Percentiles rank a stretch among this genome's conserved stretches.
Evolutionary conservation across 108 stramenopile genomes (phyloP).

Genomic region (Hondaea fermentalgiana): DNA sequence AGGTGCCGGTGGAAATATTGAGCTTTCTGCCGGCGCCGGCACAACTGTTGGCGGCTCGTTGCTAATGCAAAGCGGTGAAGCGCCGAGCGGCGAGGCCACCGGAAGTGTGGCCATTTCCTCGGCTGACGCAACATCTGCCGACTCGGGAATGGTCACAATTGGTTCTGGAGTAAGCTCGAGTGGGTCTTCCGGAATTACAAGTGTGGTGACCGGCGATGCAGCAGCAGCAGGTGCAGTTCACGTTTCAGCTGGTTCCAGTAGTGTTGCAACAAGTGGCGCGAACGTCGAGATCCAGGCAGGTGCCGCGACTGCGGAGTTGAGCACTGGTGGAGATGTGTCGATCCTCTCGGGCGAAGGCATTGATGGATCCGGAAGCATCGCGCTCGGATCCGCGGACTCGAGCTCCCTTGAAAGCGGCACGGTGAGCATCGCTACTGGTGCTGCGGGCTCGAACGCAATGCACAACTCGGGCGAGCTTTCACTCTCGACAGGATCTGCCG

Average conservation of each 20-base stretch:
- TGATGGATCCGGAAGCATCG: background rate
- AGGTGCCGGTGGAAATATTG: background rate
- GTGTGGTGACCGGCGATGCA: background rate
- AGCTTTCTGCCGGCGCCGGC: background rate
- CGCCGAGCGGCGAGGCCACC: background rate
- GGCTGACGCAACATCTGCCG: background rate
- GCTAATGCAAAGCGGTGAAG: background rate
- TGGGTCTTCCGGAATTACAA: background rate
- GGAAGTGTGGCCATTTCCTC: background rate
- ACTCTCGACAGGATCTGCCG: background rate
- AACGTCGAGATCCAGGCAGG: background rate
- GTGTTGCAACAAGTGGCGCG: background rate
- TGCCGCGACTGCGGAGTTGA: background rate
- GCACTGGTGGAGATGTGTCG: background rate
- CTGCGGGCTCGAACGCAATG: background rate
- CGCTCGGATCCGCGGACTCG: background rate
- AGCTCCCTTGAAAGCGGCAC: background rate
- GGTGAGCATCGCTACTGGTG: background rate
- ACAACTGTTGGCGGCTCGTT: background rate
- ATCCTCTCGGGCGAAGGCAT: background rate
- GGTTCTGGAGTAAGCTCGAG: background rate
- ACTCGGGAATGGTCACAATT: background rate
- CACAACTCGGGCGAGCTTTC: background rate
- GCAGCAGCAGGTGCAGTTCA: background rate
- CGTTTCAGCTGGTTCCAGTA: background rate